Evolutionary conservation across 192 early-diverging fungal species (phyloP).

Genomic region (Dispira parvispora): DNA sequence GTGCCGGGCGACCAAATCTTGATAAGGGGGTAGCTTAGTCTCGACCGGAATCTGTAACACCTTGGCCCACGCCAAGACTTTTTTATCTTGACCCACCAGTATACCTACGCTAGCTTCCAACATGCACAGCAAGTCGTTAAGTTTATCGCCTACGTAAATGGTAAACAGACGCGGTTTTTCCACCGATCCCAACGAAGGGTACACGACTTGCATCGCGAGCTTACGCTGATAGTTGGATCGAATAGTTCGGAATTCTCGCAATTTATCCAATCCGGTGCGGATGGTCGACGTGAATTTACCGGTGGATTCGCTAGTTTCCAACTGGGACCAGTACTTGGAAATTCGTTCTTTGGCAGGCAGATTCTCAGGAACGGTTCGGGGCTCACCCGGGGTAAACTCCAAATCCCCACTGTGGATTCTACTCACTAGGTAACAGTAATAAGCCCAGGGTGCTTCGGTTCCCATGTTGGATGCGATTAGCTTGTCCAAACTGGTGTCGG

Average conservation of each 20-base stretch:
- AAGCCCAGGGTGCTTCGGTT: background rate
- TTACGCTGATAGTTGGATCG: background rate
- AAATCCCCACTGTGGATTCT: constrained; percentile 19
- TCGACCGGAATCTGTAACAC: constrained; percentile 15
- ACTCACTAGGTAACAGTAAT: constrained; percentile 11
- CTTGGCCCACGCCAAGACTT: constrained; percentile 18
- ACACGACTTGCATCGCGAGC: background rate
- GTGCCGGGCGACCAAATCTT: background rate
- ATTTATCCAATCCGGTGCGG: constrained; percentile 21
- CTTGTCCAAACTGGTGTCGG: background rate
- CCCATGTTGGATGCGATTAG: background rate
- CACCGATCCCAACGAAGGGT: too few relatives aligned
- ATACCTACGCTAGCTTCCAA: constrained; percentile 21
- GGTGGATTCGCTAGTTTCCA: constrained; percentile 1
- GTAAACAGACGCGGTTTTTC: background rate
- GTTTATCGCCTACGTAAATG: constrained; percentile 25
- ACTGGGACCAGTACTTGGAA: background rate
- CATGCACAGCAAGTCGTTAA: constrained; percentile 24
- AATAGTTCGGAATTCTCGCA: background rate
- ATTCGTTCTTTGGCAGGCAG: too few relatives aligned
- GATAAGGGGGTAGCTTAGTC: constrained; percentile 3
- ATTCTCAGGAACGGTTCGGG: too few relatives aligned
- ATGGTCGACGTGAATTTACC: constrained; percentile 14
- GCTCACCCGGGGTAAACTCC: constrained; percentile 11
- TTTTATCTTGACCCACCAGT: constrained; percentile 16